Base-by-base conservation (phyloP, 2,329 filamentous ascomycete genomes). In the Monilinia fructigena region DNA sequence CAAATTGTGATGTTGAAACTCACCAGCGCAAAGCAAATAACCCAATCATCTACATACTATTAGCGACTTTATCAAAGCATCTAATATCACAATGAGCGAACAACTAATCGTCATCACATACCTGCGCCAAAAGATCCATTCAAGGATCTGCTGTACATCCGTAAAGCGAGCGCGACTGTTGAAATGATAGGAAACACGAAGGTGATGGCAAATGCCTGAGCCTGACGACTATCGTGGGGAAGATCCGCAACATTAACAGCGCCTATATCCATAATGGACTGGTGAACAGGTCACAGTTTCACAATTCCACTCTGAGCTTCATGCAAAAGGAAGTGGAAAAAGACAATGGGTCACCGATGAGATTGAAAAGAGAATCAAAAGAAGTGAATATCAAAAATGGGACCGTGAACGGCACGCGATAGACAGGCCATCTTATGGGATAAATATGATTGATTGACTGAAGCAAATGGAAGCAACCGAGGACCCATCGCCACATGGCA, bases 61-160 rank as follows among this genome's bases (percentile, higher is more conserved):
- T 50, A 60, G 59, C 23, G 11, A 62, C 7, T 40, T 26, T 16
- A 40, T 42, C 16, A 8, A 53, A 59, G 11, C 11, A 10, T 47
- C 7, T 0, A 12, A 16, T 23, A 20, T 31, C 23, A 35, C 7
- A 18, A 35, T 23, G n/a, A 28, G n/a, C 12, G 31, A 18, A 26
- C 2, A 80, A 72, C 11, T 80, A 71, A 54, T 80, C 77, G n/a
- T 28, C 35, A 20, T 31, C 4, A 53, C 47, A 7, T 50, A 65
- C 59, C 59, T 62, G 48, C 45, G 28, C 16, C 59, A 40, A 62
- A 62, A 10, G 59, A 62, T 42, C 59, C 54, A 28, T 47, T 62
- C 47, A 62, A 42, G 23, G 59, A 53, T 52, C 59, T 38, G 53
- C 59, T 62, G 11, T 47, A 54, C n/a, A 62, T 53, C 5, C 59